A percentile compares a stretch with the other conserved stretches of the same genome.
These are phyloP conservation scores for Ehretia macrophylla DNA, from an alignment of 257 asterid genomes.

Conservation along the genomic window DNA sequence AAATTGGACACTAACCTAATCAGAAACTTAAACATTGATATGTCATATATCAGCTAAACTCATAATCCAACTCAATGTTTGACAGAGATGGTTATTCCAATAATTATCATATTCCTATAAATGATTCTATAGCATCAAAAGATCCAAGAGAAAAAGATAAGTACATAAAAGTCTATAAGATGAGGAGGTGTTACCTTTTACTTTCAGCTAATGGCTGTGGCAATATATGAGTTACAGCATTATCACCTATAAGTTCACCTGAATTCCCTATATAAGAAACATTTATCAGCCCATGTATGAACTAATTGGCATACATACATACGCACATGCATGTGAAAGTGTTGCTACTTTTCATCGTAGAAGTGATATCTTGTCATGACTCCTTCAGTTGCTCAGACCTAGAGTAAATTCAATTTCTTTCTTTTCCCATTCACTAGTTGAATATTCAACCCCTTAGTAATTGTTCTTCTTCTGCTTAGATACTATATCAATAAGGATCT, in stretches of 20 bases:
- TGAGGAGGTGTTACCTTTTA: constrained; percentile 50
- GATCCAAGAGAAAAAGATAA: not conserved
- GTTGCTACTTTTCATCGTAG: too few species aligned
- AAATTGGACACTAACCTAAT: too few species aligned
- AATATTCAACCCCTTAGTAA: not conserved
- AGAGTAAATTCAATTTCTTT: not conserved
- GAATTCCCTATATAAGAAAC: constrained; percentile 38
- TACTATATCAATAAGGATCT: too few species aligned
- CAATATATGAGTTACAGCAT: constrained; percentile 46
- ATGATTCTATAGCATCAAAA: not conserved
- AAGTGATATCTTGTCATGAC: not conserved
- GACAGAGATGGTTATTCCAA: not conserved
- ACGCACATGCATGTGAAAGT: not conserved
- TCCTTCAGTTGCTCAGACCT: too few species aligned
- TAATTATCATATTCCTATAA: too few species aligned
- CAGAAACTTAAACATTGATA: too few species aligned
- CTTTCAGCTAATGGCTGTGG: constrained; percentile 84
- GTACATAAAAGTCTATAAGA: not conserved
- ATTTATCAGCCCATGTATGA: constrained; percentile 11
- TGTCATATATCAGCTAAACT: too few species aligned
- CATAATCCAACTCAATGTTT: too few species aligned
- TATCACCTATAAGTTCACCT: constrained; percentile 42
- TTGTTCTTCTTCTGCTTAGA: not conserved
- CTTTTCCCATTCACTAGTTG: not conserved
- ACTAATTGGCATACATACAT: not conserved